These are phyloP conservation scores for Capsicum rhomboideum DNA, from an alignment of 257 asterid genomes.

Conservation along the genomic window DNA sequence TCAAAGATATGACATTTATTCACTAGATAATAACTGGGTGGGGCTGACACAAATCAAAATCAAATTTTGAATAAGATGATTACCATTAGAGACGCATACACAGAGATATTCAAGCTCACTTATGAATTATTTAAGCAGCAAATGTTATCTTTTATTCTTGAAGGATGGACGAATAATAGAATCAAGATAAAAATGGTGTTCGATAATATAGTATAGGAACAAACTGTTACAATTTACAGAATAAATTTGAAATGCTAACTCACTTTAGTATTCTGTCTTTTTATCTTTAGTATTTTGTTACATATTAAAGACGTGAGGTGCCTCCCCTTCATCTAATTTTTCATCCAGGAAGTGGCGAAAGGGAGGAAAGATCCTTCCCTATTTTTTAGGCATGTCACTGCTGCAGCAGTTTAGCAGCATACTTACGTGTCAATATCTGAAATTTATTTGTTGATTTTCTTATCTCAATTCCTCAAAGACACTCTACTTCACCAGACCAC, in stretches of 20 bases:
- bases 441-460: background rate
- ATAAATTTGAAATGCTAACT: background rate
- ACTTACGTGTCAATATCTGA: background rate
- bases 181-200: background rate
- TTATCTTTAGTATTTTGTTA: background rate
- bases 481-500: background rate
- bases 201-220: background rate
- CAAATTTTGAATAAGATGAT: background rate
- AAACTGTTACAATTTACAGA: background rate
- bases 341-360: background rate
- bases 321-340: background rate
- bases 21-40: background rate
- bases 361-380: background rate
- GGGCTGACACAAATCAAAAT: background rate
- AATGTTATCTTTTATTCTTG: background rate
- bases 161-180: background rate
- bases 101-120: background rate
- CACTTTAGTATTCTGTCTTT: background rate
- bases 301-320: background rate
- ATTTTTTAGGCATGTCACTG: background rate
- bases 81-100: background rate
- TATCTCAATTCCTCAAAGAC: background rate
- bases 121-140: background rate
- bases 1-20: background rate
- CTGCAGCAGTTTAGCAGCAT: background rate